Conservation (phyloP, 495 filamentous ascomycete species). For the Cudoniella acicularis region DNA sequence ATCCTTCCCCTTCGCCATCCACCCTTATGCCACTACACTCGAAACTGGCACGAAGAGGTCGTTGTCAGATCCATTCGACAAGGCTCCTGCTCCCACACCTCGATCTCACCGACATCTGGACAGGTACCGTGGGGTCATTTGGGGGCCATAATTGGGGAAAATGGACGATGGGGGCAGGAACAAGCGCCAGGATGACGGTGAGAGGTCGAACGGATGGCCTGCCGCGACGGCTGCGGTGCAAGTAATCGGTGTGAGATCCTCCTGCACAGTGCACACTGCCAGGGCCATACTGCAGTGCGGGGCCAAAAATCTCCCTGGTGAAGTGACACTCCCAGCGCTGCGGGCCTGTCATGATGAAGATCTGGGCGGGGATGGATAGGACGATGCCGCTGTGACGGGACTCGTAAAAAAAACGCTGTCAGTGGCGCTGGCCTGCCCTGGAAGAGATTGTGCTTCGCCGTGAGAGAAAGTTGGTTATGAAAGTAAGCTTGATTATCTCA, state of each 20-base stretch:
- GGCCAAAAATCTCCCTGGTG: not conserved
- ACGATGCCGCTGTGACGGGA: not conserved
- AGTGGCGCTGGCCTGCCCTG: too few species aligned
- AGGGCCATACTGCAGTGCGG: not conserved
- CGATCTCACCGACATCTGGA: conserved; percentile 3
- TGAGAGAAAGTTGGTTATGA: not conserved
- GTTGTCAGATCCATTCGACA: not conserved
- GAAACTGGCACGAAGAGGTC: not conserved
- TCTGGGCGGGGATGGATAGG: not conserved
- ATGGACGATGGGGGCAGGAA: not conserved
- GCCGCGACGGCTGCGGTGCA: not conserved
- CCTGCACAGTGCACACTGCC: not conserved
- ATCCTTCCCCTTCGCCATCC: not conserved
- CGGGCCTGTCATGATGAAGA: not conserved
- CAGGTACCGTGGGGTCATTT: not conserved
- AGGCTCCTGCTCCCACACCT: not conserved
- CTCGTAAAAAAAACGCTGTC: too few species aligned
- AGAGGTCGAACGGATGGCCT: not conserved
- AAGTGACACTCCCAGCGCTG: not conserved
- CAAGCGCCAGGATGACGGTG: conserved; percentile 1
- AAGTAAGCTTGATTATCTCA: not conserved
- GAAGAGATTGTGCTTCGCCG: not conserved
- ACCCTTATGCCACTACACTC: not conserved
- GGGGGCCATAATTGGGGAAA: conserved; percentile 2
- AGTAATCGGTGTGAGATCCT: conserved; percentile 6